Base-by-base conservation (phyloP, 805 yeast species). In the Priceomyces melissophilus region DNA sequence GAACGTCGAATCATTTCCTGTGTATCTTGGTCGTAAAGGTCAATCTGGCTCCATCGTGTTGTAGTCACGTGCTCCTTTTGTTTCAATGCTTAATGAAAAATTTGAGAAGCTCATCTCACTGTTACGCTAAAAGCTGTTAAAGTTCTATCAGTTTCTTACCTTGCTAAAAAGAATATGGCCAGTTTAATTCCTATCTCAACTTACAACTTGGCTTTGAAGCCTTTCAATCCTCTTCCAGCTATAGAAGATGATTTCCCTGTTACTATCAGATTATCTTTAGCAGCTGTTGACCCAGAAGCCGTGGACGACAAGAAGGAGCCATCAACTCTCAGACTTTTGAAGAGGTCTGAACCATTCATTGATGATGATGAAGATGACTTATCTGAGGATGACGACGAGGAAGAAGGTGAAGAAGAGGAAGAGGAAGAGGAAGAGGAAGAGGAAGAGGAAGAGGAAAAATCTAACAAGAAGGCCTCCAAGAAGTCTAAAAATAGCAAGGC, bases 211-310 rank as follows among this genome's bases (percentile, higher is more conserved):
- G 88, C 86, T 54, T 76, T 91, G 49, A 74, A 77, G 65, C 99
- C 99, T 54, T 93, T 84, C 61, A 73, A 79, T 53, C 96, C 96
- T 52, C 81, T 82, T 32, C 89, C 89, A 38, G 96, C 96, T 45
- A 80, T 87, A 59, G 87, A 84, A 49, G 84, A 81, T 45, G 95
- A 85, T 45, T 82, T 81, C 63, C 96, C 97, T 38, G 85, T 87
- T 52, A 84, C 97, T 47, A 81, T 91, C 53, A 86, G 95, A 68
- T 65, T 91, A 57, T 90, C 98, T 40, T 77, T 91, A 78, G 99
- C 96, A 48, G 95, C 99, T 45, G 75, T 93, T 57, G 96, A 91
- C 69, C 96, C 96, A 48, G 86, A 82, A 58, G 76, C 95, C 25
- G 81, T 78, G 53, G 96, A 88, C 55, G 89, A 82, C 49, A 79